Base-by-base conservation (phyloP, 129 eudicot genomes). In the Smallanthus sonchifolius region DNA sequence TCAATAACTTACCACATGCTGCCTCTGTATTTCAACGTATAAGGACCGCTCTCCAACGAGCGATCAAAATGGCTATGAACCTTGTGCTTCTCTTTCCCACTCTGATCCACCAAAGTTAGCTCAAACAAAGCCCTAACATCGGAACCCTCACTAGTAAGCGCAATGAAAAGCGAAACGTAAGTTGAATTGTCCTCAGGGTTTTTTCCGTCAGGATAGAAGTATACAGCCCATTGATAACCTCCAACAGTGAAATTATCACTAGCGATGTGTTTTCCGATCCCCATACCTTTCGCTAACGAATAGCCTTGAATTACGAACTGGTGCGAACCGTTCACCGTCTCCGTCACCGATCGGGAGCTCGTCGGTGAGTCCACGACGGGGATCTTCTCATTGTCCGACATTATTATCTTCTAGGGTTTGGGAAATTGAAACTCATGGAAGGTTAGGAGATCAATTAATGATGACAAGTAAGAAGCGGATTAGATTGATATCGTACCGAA, bases 41-140 rank as follows among this genome's bases (percentile, higher is more conserved):
- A 83, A 0, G 90, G 90, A 15, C 90, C 90, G 7, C 75, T 76
- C 37, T 86, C 90, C 54, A 83, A 66, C 15, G 79, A 77, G 51
- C 87, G 71, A 15, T 84, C 90, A 16, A 86, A 86, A 63, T 86
- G 90, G 4, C 78, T 67, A 65, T 86, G 90, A 32, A 86, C 87
- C 69, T 86, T 86, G 39, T 82, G 87, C 52, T 81, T 75, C 38
- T 55, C 84, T 9, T 80, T 82, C 38, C 90, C 90, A 63, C 87
- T 86, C 66, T 86, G 90, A 80, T 86, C 90, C 73, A 82, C 64
- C 70, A 86, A 44, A 60, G 80, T 67, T 45, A 86, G 5, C 74
- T 86, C 90, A 43, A 86, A 86, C 81, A 86, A 69, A 14, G 90
- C 90, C 72, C 90, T 73, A 28, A 86, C 87, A 65, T 86, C 87